phyloP scores from a whole-genome alignment of 352 stramenopile genomes.

The Phytophthora uliginosa region DNA sequence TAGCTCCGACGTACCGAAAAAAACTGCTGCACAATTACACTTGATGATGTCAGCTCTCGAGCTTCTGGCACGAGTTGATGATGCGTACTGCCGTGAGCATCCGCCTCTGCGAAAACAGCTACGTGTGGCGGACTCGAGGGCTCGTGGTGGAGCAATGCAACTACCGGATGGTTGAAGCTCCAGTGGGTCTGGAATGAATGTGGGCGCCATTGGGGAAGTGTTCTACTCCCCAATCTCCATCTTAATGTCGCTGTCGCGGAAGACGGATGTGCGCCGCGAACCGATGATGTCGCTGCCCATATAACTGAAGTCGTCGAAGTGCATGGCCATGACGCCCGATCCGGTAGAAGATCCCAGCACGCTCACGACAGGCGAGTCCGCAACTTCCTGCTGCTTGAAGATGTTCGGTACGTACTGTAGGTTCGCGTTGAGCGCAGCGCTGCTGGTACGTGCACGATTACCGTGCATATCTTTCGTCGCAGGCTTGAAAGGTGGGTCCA shows the following conservation, averaged over 20 bases:
- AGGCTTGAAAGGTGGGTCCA: slow-evolving; percentile 82
- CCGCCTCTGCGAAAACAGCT: slow-evolving; percentile 3
- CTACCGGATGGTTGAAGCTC: slow-evolving; percentile 34
- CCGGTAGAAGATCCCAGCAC: slow-evolving; percentile 52
- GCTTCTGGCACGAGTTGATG: slow-evolving; percentile 20
- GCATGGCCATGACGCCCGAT: slow-evolving; percentile 78
- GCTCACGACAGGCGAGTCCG: slow-evolving; percentile 79
- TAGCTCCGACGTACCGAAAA: slow-evolving; percentile 9
- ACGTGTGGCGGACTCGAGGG: slow-evolving; percentile 3
- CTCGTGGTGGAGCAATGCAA: slow-evolving; percentile 30
- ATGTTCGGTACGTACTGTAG: slow-evolving; percentile 84
- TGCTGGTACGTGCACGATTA: slow-evolving; percentile 58
- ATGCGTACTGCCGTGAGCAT: slow-evolving; percentile 17
- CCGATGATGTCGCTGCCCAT: slow-evolving; percentile 91
- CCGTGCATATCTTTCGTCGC: slow-evolving; percentile 48
- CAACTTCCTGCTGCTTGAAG: slow-evolving; percentile 88
- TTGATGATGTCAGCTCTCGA: slow-evolving; percentile 23
- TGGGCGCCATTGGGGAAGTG: slow-evolving; percentile 6
- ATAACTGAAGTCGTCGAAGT: slow-evolving; percentile 91
- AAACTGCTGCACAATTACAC: slow-evolving; percentile 30
- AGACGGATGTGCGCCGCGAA: slow-evolving; percentile 83
- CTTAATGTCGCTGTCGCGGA: slow-evolving; percentile 86
- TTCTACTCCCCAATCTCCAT: slow-evolving; percentile 82
- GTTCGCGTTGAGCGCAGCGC: slow-evolving; percentile 58
- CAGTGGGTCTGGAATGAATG: slow-evolving; percentile 10